Conservation (phyloP, 352 stramenopile genomes). For the Pythium periplocum region DNA sequence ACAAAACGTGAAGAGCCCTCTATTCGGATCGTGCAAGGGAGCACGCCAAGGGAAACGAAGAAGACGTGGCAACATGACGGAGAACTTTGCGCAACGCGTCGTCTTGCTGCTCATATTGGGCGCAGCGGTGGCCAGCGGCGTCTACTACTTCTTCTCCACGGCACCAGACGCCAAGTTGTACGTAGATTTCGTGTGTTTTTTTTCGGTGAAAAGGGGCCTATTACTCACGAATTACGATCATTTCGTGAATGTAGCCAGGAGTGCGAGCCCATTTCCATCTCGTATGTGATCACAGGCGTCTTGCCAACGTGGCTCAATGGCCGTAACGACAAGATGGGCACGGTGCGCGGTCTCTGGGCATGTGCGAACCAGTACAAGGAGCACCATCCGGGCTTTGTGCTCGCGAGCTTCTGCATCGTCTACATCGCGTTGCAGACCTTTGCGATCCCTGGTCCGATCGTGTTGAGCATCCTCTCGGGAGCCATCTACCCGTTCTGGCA, state of each 20-base stretch:
- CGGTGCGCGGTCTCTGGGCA: slow-evolving; percentile 66
- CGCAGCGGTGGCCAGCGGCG: slow-evolving; percentile 23
- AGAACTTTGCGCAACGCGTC: slow-evolving; percentile 26
- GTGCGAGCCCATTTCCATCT: slow-evolving; percentile 66
- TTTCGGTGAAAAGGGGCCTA: no score
- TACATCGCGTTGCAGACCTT: slow-evolving; percentile 87
- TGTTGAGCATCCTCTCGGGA: slow-evolving; percentile 84
- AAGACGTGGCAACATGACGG: slow-evolving; percentile 5
- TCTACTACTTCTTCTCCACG: slow-evolving; percentile 70
- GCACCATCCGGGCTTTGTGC: slow-evolving; percentile 64
- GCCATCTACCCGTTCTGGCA: slow-evolving; percentile 82
- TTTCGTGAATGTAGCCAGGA: slow-evolving; percentile 30
- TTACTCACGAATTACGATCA: no score
- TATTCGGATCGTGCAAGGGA: neutral
- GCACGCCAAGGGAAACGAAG: neutral
- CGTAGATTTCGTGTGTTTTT: slow-evolving; percentile 11
- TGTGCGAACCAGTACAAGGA: slow-evolving; percentile 77
- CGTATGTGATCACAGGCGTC: slow-evolving; percentile 74
- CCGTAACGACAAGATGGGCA: slow-evolving; percentile 83
- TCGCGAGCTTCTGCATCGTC: slow-evolving; percentile 78
- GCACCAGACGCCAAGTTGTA: slow-evolving; percentile 67
- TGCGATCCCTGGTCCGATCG: slow-evolving; percentile 83
- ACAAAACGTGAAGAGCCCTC: no score
- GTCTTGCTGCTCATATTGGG: slow-evolving; percentile 41
- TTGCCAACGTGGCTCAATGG: slow-evolving; percentile 75